phyloP scores from a whole-genome alignment of 192 early-diverging fungal genomes.

The Geosiphon pyriformis region DNA sequence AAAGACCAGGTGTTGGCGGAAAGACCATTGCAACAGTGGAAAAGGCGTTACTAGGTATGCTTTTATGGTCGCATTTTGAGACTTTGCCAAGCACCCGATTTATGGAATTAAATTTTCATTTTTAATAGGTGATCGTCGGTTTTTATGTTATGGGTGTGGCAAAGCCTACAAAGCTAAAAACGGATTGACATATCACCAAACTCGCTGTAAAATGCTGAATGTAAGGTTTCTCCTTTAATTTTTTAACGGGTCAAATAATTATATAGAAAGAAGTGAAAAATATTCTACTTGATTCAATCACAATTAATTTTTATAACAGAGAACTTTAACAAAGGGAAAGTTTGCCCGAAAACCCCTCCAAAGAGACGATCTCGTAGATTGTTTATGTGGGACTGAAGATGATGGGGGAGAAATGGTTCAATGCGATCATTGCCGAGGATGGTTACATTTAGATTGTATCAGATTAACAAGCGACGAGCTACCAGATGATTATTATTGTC shows the following conservation, averaged over 20 bases:
- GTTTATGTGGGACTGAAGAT: slow-evolving; percentile 44
- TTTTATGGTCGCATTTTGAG: background rate
- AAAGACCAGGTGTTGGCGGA: background rate
- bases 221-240: too few relatives aligned
- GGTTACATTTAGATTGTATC: slow-evolving; percentile 71
- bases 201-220: background rate
- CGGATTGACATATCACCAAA: background rate
- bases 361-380: slow-evolving; percentile 37
- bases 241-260: too few relatives aligned
- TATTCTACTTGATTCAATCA: too few relatives aligned
- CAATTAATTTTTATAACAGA: too few relatives aligned
- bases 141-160: background rate
- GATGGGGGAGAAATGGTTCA: slow-evolving; percentile 62
- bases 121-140: background rate
- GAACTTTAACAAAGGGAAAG: too few relatives aligned
- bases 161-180: background rate
- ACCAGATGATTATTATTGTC: slow-evolving; percentile 61
- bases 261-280: too few relatives aligned
- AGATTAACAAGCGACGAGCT: slow-evolving; percentile 51
- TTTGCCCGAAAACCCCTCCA: background rate
- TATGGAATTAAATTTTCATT: background rate
- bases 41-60: background rate
- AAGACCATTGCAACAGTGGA: background rate
- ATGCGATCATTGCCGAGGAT: slow-evolving; percentile 64
- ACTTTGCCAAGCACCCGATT: background rate